phyloP scores from a whole-genome alignment of 257 asterid genomes.

The Forsythia suspensa region DNA sequence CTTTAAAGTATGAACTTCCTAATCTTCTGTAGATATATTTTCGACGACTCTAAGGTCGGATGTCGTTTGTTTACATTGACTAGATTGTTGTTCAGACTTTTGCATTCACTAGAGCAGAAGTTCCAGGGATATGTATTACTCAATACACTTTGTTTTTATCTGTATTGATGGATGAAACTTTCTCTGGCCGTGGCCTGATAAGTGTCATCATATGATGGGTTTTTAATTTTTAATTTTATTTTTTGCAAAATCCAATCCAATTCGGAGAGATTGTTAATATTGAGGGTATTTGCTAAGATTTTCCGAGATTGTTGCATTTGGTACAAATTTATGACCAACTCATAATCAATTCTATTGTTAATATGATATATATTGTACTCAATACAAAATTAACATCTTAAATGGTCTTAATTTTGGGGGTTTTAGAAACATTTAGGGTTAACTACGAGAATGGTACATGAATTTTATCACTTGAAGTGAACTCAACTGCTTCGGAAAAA shows the following conservation, averaged over 20 bases:
- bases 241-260: background rate
- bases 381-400: too few species aligned
- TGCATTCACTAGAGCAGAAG: background rate
- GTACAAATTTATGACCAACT: too few species aligned
- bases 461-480: too few species aligned
- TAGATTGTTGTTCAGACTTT: background rate
- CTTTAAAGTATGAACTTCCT: conserved; percentile 3
- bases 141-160: background rate
- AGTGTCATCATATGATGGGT: background rate
- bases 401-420: too few species aligned
- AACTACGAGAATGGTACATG: too few species aligned
- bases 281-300: background rate
- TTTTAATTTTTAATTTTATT: too few species aligned
- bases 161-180: background rate
- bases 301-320: too few species aligned
- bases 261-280: background rate
- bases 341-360: too few species aligned
- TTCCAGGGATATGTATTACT: background rate
- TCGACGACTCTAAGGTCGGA: background rate
- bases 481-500: too few species aligned
- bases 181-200: background rate
- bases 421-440: too few species aligned
- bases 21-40: conserved; percentile 6
- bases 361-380: too few species aligned
- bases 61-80: background rate